Percentiles rank a stretch among this genome's conserved stretches.
phyloP scores from a whole-genome alignment of 2,329 filamentous ascomycete species.

The Aspergillus brasiliensis region DNA sequence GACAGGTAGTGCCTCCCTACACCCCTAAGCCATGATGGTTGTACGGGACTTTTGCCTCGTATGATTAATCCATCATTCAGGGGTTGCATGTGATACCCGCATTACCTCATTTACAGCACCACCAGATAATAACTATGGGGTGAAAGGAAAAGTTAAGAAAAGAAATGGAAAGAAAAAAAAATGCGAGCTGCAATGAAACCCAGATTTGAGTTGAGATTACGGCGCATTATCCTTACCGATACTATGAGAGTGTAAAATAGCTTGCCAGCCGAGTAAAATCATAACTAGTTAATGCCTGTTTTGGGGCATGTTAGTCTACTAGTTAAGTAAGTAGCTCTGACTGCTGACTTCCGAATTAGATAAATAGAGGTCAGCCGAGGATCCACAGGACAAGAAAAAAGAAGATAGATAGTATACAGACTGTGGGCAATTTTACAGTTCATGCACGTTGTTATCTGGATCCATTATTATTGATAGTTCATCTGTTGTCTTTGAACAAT shows the following conservation, averaged over 20 bases:
- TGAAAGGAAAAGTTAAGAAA: too few relatives aligned
- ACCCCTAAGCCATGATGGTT: slow-evolving; percentile 5
- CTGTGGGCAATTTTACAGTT: slow-evolving; percentile 15
- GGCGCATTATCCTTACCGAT: slow-evolving; percentile 1
- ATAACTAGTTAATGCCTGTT: not conserved
- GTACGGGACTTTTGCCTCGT: not conserved
- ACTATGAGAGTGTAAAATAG: not conserved
- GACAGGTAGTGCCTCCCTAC: slow-evolving; percentile 5
- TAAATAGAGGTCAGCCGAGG: not conserved
- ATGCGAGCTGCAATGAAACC: not conserved
- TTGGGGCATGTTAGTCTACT: not conserved
- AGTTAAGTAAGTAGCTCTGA: not conserved
- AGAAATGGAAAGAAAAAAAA: not conserved
- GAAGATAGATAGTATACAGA: not conserved
- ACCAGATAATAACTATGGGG: too few relatives aligned
- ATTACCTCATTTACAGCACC: slow-evolving; percentile 1
- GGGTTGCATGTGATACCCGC: not conserved
- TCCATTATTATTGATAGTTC: slow-evolving; percentile 16
- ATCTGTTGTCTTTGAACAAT: slow-evolving; percentile 12
- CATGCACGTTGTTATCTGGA: slow-evolving; percentile 23
- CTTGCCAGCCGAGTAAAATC: not conserved
- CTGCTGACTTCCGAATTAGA: not conserved
- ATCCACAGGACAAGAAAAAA: not conserved
- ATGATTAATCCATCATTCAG: not conserved
- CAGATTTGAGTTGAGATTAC: not conserved